Percentiles rank a stretch among this genome's conserved stretches.
Evolutionary conservation across 495 filamentous ascomycete species (phyloP).

Genomic region (Aspergillus conjunctus): DNA sequence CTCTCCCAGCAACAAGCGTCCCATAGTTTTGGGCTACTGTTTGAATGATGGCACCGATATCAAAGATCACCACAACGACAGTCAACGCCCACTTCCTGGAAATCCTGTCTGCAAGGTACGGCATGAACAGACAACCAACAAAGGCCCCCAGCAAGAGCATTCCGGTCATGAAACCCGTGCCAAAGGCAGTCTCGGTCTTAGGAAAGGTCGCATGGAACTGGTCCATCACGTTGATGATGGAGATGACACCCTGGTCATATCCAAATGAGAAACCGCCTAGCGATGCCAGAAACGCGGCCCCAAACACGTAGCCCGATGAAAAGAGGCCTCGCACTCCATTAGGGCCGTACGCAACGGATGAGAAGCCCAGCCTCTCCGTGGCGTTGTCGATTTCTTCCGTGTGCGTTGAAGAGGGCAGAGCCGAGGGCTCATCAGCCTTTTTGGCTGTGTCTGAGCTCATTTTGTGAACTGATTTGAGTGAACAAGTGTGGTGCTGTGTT

Average conservation of each 20-base stretch:
- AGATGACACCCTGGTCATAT: constrained; percentile 33
- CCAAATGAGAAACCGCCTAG: constrained; percentile 29
- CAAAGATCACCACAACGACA: constrained; percentile 27
- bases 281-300: constrained; percentile 25
- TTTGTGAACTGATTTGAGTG: no score
- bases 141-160: constrained; percentile 33
- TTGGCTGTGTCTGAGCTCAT: no score
- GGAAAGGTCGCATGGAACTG: constrained; percentile 30
- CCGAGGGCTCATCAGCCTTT: no score
- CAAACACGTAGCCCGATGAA: constrained; percentile 26
- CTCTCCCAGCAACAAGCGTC: constrained; percentile 27
- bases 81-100: constrained; percentile 35
- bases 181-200: constrained; percentile 23
- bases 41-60: constrained; percentile 34
- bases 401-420: no score
- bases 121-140: constrained; percentile 31
- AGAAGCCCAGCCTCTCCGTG: no score
- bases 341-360: no score
- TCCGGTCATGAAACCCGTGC: constrained; percentile 25
- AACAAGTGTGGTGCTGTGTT: no score
- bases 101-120: constrained; percentile 28
- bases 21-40: constrained; percentile 31
- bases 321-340: no score
- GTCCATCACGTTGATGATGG: constrained; percentile 29
- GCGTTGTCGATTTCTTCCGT: no score